These are phyloP conservation scores for Beauveria asiatica DNA, from an alignment of 2,329 filamentous ascomycete genomes.

Conservation along the genomic window DNA sequence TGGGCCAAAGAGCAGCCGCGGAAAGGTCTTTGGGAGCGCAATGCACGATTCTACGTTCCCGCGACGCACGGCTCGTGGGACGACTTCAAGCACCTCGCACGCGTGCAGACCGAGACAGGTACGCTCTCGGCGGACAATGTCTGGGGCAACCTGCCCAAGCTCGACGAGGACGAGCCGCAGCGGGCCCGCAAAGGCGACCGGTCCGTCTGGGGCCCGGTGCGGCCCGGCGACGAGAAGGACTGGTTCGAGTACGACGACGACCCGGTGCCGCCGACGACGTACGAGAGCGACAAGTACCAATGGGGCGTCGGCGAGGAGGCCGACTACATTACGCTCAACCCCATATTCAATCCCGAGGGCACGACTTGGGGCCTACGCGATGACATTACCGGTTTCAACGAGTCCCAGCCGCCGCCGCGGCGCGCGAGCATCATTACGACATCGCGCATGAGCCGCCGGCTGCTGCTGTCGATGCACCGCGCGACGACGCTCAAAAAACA, in stretches of 20 bases:
- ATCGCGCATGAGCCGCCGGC: conserved; percentile 69
- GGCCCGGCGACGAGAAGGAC: conserved; percentile 58
- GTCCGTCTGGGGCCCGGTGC: conserved; percentile 76
- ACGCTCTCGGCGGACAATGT: conserved; percentile 57
- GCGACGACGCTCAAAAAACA: conserved; percentile 80
- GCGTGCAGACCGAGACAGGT: conserved; percentile 66
- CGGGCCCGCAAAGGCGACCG: conserved; percentile 39
- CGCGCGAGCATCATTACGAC: conserved; percentile 85
- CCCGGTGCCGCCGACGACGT: conserved; percentile 57
- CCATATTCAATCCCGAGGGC: conserved; percentile 79
- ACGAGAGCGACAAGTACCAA: conserved; percentile 70
- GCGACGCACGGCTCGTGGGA: conserved; percentile 70
- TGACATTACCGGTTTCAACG: conserved; percentile 78
- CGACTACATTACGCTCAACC: conserved; percentile 85
- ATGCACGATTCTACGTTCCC: conserved; percentile 68
- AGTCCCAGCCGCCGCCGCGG: conserved; percentile 52
- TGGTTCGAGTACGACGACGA: conserved; percentile 68
- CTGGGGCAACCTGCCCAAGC: conserved; percentile 46
- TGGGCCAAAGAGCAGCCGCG: conserved; percentile 68
- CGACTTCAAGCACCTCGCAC: conserved; percentile 65
- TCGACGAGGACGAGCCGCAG: conserved; percentile 30
- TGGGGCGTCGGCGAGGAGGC: conserved; percentile 91
- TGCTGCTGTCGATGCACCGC: conserved; percentile 81
- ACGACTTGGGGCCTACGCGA: conserved; percentile 78
- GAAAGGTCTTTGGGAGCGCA: conserved; percentile 76